Conservation (phyloP, 441 rosid species). For the Gossypium schwendimanii region DNA sequence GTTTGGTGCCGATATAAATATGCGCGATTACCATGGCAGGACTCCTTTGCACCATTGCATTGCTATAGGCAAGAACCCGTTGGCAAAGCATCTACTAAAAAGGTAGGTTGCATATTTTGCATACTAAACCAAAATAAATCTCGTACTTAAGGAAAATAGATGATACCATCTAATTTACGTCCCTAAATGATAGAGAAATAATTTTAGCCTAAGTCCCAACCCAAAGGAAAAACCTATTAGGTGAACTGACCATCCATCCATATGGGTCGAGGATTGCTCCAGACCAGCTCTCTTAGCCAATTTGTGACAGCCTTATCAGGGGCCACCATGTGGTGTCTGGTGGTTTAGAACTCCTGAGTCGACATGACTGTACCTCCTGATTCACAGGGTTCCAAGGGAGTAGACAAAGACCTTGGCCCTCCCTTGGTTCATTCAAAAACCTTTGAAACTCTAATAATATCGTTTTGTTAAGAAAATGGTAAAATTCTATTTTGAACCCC, state of each 20-base stretch:
- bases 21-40: slow-evolving; percentile 67
- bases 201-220: neutral
- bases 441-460: too few species aligned
- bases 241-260: neutral
- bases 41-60: slow-evolving; percentile 87
- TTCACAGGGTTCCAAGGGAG: too few species aligned
- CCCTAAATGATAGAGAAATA: neutral
- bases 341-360: neutral
- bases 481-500: too few species aligned
- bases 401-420: too few species aligned
- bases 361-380: neutral
- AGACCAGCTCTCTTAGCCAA: neutral
- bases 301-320: neutral
- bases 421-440: too few species aligned
- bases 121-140: neutral
- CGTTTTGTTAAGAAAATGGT: too few species aligned
- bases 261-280: neutral
- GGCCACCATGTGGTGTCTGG: neutral
- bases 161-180: neutral
- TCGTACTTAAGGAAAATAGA: neutral
- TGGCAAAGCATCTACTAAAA: slow-evolving; percentile 74
- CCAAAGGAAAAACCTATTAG: neutral
- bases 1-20: slow-evolving; percentile 68
- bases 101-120: slow-evolving; percentile 36
- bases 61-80: slow-evolving; percentile 42